phyloP scores from a whole-genome alignment of 2,329 filamentous ascomycete genomes.

The Aspergillus tanneri region DNA sequence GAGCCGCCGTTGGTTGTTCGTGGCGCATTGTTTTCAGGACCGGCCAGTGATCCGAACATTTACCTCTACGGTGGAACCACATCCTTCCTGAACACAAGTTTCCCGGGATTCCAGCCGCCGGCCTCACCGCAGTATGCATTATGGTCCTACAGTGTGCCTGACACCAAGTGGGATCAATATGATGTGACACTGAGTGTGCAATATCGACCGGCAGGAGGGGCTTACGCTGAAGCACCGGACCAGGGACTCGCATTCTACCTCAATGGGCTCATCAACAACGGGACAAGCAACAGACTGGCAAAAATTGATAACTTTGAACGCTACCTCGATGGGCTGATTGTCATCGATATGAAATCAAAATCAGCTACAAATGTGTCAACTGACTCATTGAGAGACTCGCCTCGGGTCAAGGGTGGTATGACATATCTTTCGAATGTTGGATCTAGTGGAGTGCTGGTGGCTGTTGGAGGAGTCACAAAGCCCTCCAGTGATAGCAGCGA shows the following conservation, averaged over 20 bases:
- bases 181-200: slow-evolving; percentile 24
- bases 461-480: slow-evolving; percentile 38
- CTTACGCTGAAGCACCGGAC: slow-evolving; percentile 38
- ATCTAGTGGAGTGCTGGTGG: slow-evolving; percentile 39
- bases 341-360: slow-evolving; percentile 38
- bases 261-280: slow-evolving; percentile 41
- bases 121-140: slow-evolving; percentile 27
- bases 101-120: slow-evolving; percentile 28
- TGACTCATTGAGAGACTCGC: slow-evolving; percentile 27
- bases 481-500: slow-evolving; percentile 14
- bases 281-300: slow-evolving; percentile 26
- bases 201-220: slow-evolving; percentile 37
- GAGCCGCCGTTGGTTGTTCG: slow-evolving; percentile 26
- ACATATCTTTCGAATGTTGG: slow-evolving; percentile 39
- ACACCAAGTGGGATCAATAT: slow-evolving; percentile 27
- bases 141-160: slow-evolving; percentile 31
- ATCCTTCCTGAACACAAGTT: slow-evolving; percentile 28
- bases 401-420: slow-evolving; percentile 40
- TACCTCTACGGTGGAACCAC: slow-evolving; percentile 37
- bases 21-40: slow-evolving; percentile 30
- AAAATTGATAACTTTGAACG: slow-evolving; percentile 17
- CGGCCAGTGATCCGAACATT: slow-evolving; percentile 22
- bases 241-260: slow-evolving; percentile 41
- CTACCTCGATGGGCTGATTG: slow-evolving; percentile 41
- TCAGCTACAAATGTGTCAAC: slow-evolving; percentile 42